A percentile compares a stretch with the other conserved stretches of the same genome.
Conservation (phyloP, 371 early-diverging fungal genomes). For the Parasitella parasitica region DNA sequence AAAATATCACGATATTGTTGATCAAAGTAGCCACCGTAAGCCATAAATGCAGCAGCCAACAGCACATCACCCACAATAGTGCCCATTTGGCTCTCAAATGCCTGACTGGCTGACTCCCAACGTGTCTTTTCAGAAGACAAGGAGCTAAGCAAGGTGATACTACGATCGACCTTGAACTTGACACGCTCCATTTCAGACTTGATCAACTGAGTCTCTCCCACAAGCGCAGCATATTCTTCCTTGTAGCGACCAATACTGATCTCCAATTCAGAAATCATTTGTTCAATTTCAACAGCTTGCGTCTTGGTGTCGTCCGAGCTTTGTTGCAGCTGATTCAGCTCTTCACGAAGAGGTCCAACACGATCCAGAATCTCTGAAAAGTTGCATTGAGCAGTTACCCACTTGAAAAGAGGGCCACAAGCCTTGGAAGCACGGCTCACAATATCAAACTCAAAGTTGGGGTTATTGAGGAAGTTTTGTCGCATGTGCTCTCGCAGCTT, state of each 20-base stretch:
- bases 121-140: slow-evolving; percentile 92
- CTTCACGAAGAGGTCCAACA: slow-evolving; percentile 94
- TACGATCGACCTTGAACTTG: slow-evolving; percentile 91
- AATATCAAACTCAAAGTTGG: slow-evolving; percentile 89
- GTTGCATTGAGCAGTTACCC: slow-evolving; percentile 96
- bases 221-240: slow-evolving; percentile 95
- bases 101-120: slow-evolving; percentile 90
- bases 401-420: slow-evolving; percentile 97
- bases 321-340: slow-evolving; percentile 83
- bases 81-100: slow-evolving; percentile 95
- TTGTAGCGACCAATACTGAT: slow-evolving; percentile 87
- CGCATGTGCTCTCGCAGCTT: slow-evolving; percentile 67
- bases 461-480: slow-evolving; percentile 75
- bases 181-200: slow-evolving; percentile 96
- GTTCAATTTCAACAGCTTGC: slow-evolving; percentile 74
- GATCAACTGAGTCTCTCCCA: slow-evolving; percentile 89
- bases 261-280: slow-evolving; percentile 86
- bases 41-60: slow-evolving; percentile 89
- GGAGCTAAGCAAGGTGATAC: slow-evolving; percentile 85
- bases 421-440: slow-evolving; percentile 98
- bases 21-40: slow-evolving; percentile 97
- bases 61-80: slow-evolving; percentile 99
- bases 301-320: slow-evolving; percentile 76
- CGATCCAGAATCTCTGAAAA: slow-evolving; percentile 90
- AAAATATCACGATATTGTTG: slow-evolving; percentile 90